Conservation (phyloP, 768 basidiomycete genomes). For the Cystobasidium onofrii region DNA sequence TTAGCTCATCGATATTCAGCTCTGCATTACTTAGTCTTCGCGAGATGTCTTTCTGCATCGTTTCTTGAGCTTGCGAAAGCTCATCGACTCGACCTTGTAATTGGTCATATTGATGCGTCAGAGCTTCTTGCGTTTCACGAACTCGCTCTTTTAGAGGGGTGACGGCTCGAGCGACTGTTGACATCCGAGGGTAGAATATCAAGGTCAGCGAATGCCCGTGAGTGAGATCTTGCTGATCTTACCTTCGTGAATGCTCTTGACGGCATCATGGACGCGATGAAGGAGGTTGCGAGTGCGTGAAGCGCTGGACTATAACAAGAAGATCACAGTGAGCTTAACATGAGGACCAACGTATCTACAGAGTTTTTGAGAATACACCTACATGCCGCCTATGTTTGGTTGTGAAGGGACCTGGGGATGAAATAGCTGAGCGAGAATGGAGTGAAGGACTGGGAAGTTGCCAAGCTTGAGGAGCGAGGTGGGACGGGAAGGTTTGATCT, state of each 20-base stretch:
- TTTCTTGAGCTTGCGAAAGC: neutral
- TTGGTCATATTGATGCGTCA: neutral
- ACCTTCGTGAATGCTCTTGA: conserved; percentile 13
- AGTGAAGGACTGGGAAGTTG: neutral
- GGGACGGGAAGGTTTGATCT: neutral
- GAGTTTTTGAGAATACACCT: neutral
- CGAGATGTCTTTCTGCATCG: neutral
- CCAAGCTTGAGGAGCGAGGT: neutral
- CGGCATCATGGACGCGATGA: neutral
- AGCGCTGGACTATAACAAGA: neutral
- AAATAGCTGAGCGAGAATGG: neutral
- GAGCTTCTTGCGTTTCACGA: neutral
- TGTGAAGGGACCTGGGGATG: neutral
- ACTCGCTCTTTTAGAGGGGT: neutral
- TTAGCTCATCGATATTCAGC: neutral
- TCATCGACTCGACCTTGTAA: neutral
- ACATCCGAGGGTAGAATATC: too few species aligned
- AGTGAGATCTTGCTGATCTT: too few species aligned
- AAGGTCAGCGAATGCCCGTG: too few species aligned
- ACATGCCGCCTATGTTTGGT: neutral
- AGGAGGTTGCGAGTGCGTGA: neutral
- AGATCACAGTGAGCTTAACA: too few species aligned
- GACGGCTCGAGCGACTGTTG: conserved; percentile 1
- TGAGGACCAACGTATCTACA: too few species aligned
- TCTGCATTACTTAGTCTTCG: neutral